These are phyloP conservation scores for Linanthus parryae DNA, from an alignment of 148 eudicot species.

Conservation along the genomic window DNA sequence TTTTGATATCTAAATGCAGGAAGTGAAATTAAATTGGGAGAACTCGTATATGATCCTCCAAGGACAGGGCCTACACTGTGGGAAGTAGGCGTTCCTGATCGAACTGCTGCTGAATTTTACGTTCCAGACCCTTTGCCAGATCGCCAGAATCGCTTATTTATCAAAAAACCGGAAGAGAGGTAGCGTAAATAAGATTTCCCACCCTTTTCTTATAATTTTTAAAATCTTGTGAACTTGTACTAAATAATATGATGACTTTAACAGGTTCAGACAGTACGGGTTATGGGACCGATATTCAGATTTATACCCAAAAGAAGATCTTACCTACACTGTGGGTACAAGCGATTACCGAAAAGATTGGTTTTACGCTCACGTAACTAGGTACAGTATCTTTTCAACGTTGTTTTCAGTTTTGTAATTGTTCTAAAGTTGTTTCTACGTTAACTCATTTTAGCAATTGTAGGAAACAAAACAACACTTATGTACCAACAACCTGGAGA, in stretches of 20 bases:
- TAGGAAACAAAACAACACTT: slow-evolving; percentile 17
- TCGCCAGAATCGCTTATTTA: slow-evolving; percentile 35
- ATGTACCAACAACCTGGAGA: slow-evolving; percentile 56
- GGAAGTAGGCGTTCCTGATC: slow-evolving; percentile 85
- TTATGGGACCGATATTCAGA: slow-evolving; percentile 63
- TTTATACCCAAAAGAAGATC: slow-evolving; percentile 54
- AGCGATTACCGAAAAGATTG: slow-evolving; percentile 51
- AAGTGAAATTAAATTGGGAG: slow-evolving; percentile 22
- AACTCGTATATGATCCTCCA: slow-evolving; percentile 42
- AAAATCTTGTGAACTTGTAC: not conserved
- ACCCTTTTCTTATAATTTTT: not conserved
- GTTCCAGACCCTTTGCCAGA: slow-evolving; percentile 54
- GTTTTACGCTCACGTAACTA: slow-evolving; percentile 73
- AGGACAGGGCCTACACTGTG: slow-evolving; percentile 76
- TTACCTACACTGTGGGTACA: slow-evolving; percentile 48
- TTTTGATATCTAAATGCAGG: slow-evolving; percentile 27
- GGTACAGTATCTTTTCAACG: no score
- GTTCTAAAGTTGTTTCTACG: no score
- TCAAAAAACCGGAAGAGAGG: slow-evolving; percentile 38
- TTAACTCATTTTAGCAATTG: slow-evolving; percentile 7
- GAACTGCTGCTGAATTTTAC: slow-evolving; percentile 71
- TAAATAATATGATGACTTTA: not conserved
- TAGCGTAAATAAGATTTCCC: not conserved
- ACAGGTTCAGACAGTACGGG: slow-evolving; percentile 67
- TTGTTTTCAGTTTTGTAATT: no score